Evolutionary conservation across 768 basidiomycete genomes (phyloP).

Genomic region (Leccinum fibrillosum): DNA sequence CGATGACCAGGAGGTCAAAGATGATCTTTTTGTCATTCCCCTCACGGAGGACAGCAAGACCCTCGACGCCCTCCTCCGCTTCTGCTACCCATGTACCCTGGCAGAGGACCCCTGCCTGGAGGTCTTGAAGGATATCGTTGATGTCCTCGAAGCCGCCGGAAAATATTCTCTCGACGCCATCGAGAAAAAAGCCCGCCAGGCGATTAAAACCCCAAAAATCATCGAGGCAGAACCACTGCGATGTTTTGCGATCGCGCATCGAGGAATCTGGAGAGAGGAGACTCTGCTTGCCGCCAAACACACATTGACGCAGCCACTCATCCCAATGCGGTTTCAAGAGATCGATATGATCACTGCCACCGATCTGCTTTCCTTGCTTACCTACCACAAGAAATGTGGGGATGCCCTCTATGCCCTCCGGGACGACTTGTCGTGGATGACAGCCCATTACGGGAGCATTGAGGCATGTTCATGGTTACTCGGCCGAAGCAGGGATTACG

Average conservation of each 20-base stretch:
- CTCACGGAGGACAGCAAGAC: conserved; percentile 21
- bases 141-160: conserved; percentile 17
- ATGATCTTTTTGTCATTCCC: conserved; percentile 14
- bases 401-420: conserved; percentile 6
- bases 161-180: conserved; percentile 22
- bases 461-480: conserved; percentile 10
- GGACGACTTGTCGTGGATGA: conserved; percentile 11
- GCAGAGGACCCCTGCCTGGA: conserved; percentile 15
- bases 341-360: conserved; percentile 27
- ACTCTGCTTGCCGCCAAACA: conserved; percentile 28
- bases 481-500: not conserved
- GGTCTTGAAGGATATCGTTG: conserved; percentile 4
- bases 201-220: conserved; percentile 19
- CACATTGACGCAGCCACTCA: conserved; percentile 26
- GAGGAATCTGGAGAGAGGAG: conserved; percentile 21
- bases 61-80: conserved; percentile 20
- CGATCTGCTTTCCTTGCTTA: conserved; percentile 25
- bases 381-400: conserved; percentile 20
- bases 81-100: conserved; percentile 22
- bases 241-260: conserved; percentile 31
- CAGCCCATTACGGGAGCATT: conserved; percentile 7
- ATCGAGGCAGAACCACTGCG: conserved; percentile 24
- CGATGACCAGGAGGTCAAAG: conserved; percentile 10
- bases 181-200: conserved; percentile 19
- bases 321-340: conserved; percentile 22